Base-by-base conservation (phyloP, 2,329 filamentous ascomycete genomes). In the Lasiodiplodia gonubiensis region DNA sequence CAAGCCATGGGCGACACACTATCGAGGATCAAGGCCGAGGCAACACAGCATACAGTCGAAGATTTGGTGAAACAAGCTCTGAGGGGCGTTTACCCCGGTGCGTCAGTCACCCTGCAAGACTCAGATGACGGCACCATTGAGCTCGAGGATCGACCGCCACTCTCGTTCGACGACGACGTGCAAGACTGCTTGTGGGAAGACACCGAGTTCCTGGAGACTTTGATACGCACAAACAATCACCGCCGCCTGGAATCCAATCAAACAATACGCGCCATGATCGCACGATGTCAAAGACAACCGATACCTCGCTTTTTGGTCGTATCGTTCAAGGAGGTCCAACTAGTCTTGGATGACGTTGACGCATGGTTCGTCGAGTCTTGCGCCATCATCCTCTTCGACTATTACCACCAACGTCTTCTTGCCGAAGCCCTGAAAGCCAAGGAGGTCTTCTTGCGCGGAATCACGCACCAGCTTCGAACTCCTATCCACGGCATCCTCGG, bases 401-500 rank as follows among this genome's bases (percentile, higher is more conserved):
- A 74, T 23, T 79, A 78, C 71, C 82, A 83, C 33, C 77, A 79
- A 21, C 73, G 70, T 2, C 70, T 78, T 12, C 70, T 84, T 0
- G 70, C 75, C 27, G 81, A 84, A 68, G 82, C 80, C 0, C 75
- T 83, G 67, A 71, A 72, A 14, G 80, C 80, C 0, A 84, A 83
- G 64, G 81, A 83, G 1, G 77, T 72, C 3, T 84, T 84, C 66
- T 72, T 84, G 0, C 76, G 82, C 4, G 80, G 81, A 0, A 78
- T 84, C 10, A 83, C 81, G 0, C 82, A 84, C 64, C 80, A 84
- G 42, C 77, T 84, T 0, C 77, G 82, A 46, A 84, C 82, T 0
- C 82, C 82, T 0, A 82, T 84, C 4, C 82, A 84, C 39, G 82
- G 82, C 0, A 82, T 84, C 2, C 74, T 84, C 6, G 78, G 77